phyloP scores from a whole-genome alignment of 1,284 basidiomycete species.

The Trametes sp. region DNA sequence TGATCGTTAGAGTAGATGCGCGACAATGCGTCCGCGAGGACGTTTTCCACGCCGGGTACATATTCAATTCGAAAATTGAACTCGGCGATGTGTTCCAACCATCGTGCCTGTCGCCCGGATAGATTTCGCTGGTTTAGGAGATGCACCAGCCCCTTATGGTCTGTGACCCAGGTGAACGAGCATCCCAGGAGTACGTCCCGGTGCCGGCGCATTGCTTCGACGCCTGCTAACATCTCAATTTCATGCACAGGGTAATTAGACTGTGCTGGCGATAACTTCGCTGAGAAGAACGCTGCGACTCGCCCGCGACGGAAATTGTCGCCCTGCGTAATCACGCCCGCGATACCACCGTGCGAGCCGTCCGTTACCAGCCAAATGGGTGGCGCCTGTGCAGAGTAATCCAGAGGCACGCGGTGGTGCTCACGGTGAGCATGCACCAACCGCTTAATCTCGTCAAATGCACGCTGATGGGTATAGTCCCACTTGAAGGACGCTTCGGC shows the following conservation, averaged over 20 bases:
- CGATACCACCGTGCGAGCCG: conserved; percentile 25
- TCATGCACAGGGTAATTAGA: too few relatives aligned
- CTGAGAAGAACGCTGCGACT: conserved; percentile 38
- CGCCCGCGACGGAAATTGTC: conserved; percentile 18
- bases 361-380: conserved; percentile 34
- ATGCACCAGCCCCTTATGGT: conserved; percentile 39
- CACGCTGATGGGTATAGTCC: conserved; percentile 36
- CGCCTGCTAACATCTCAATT: conserved; percentile 42
- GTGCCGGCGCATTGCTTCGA: conserved; percentile 42
- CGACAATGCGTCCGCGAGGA: conserved; percentile 44
- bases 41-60: too few relatives aligned
- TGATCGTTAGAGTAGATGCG: conserved; percentile 44
- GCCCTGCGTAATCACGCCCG: too few relatives aligned
- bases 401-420: conserved; percentile 30
- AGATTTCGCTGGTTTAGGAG: conserved; percentile 37
- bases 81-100: too few relatives aligned
- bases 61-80: too few relatives aligned
- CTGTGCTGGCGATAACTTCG: conserved; percentile 43
- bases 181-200: conserved; percentile 34
- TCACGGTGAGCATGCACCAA: conserved; percentile 31
- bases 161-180: conserved; percentile 36
- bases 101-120: too few relatives aligned
- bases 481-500: conserved; percentile 29
- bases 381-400: conserved; percentile 28
- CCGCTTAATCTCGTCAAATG: conserved; percentile 39